Evolutionary conservation across 768 basidiomycete species (phyloP), one percentile per base, ranked within the genome.

Genomic region (Rubroboletus pulcherrimus): DNA sequence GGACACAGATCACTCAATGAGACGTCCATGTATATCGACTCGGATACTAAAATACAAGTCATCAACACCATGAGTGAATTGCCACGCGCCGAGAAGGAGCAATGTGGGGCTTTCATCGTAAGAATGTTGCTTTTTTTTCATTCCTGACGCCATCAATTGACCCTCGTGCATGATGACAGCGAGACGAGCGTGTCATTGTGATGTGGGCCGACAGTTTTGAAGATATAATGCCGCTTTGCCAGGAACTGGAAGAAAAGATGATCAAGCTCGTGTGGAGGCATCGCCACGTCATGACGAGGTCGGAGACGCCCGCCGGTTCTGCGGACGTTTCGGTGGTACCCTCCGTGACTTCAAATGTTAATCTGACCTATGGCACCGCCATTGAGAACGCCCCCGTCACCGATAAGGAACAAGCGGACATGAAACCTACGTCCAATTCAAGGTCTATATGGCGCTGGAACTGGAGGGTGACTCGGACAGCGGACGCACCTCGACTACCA

Each of bases 121-220:
- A 68, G 87, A 74, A 31, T 38, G 15, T 48, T 24, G 21, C 9
- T 21, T 21, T 21, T 21, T 35, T 40, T 30, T 33, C 15, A 3
- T 30, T 14, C 19, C 11, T 34, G 19, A 41, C 9, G 5, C 7
- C 19, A 0, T 30, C 5, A 6, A 41, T 49, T 38, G 41, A 44
- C 30, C 3, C 5, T 21, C 3, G 7, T n/a, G 14, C 19, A 39
- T 17, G 15, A 35, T 30, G 10, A 56, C 64, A 90, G 89, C 84
- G 91, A 41, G 87, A 91, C 67, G 93, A 93, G 63, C 81, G 83
- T 12, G 87, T 87, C 48, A 74, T 95, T 39, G 78, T 93, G 10
- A 81, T 89, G 10, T 95, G 93, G 93, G 82, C 89, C 0, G 91
- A 94, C 73, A 80, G 82, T 61, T 80, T 94, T 31, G 89, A 93